These are phyloP conservation scores for Populus trichocarpa DNA, from an alignment of 441 rosid species.

Conservation along the genomic window DNA sequence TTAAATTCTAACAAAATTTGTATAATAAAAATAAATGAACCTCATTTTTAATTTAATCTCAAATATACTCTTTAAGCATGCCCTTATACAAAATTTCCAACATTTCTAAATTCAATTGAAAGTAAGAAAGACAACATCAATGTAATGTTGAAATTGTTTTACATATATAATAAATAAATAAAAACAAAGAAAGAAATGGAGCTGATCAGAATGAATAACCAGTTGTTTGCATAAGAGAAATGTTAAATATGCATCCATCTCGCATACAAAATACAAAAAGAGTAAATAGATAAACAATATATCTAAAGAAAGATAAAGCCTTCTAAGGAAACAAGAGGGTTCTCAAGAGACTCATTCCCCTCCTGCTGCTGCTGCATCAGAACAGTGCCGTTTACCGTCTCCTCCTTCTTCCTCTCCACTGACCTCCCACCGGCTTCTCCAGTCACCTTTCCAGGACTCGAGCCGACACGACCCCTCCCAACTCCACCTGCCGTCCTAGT, in stretches of 20 bases:
- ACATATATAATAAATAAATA: no score
- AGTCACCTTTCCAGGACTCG: conserved; percentile 37
- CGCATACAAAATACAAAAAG: not conserved
- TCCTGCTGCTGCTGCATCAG: conserved; percentile 5
- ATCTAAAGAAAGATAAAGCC: conserved; percentile 82
- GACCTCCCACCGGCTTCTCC: conserved; percentile 26
- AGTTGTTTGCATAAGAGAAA: not conserved
- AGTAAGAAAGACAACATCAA: no score
- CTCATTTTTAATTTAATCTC: no score
- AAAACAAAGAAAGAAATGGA: not conserved
- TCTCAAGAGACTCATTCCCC: conserved; percentile 36
- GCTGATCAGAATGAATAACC: not conserved
- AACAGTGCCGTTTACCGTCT: conserved; percentile 19
- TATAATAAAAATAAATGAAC: no score
- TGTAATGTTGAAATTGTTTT: no score
- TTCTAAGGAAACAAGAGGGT: conserved; percentile 75
- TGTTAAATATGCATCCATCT: not conserved
- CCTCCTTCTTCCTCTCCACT: conserved; percentile 12
- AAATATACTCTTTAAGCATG: no score
- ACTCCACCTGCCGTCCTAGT: conserved; percentile 24
- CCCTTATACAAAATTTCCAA: no score
- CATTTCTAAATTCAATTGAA: no score
- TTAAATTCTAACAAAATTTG: no score
- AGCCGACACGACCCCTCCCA: conserved; percentile 20
- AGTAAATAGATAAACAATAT: not conserved